Conservation (phyloP, 495 filamentous ascomycete genomes). For the Cairneyella variabilis region DNA sequence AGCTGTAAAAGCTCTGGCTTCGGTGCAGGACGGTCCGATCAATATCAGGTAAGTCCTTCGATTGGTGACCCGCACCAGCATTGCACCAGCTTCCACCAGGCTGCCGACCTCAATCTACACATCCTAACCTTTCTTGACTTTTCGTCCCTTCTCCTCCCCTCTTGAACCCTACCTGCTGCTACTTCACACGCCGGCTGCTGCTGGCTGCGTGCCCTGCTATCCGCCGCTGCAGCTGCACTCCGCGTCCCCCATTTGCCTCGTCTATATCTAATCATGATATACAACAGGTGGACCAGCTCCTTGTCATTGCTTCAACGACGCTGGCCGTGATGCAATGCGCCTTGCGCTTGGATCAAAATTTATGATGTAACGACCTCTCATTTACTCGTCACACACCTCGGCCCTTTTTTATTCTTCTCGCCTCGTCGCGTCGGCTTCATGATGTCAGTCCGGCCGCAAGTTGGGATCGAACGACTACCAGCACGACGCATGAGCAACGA, state of each 20-base stretch:
- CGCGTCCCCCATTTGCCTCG: background rate
- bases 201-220: no score
- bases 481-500: constrained; percentile 65
- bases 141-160: background rate
- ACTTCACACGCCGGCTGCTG: no score
- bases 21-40: constrained; percentile 13
- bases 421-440: background rate
- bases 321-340: constrained; percentile 10
- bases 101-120: background rate
- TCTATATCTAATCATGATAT: constrained; percentile 1
- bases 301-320: background rate
- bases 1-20: background rate
- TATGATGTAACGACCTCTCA: constrained; percentile 13
- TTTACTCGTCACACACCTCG: constrained; percentile 5
- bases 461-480: constrained; percentile 80
- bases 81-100: background rate
- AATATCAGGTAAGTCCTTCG: background rate
- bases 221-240: background rate
- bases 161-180: background rate
- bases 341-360: background rate
- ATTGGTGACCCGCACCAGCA: background rate
- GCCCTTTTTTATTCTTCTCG: background rate
- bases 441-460: constrained; percentile 55
- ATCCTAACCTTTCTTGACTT: background rate
- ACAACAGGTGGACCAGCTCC: background rate